These are phyloP conservation scores for Aspergillus oerlinghausenensis DNA, from an alignment of 2,329 filamentous ascomycete species.

Conservation along the genomic window DNA sequence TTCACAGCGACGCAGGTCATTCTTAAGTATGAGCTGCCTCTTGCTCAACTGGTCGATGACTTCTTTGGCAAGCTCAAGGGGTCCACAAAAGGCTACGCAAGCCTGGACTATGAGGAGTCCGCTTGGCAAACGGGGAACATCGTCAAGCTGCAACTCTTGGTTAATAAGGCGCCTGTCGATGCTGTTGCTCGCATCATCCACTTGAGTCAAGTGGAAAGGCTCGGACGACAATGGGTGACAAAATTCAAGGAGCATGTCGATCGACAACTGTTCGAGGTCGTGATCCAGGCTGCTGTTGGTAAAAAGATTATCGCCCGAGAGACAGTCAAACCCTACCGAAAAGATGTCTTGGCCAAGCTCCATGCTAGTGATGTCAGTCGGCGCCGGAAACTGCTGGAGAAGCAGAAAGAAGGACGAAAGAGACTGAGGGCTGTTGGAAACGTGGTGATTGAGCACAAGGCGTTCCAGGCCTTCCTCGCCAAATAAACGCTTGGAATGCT, in stretches of 20 bases:
- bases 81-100: constrained; percentile 89
- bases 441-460: constrained; percentile 92
- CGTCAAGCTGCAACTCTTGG: constrained; percentile 83
- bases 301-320: constrained; percentile 81
- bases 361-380: constrained; percentile 85
- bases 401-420: constrained; percentile 94
- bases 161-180: constrained; percentile 91
- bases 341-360: constrained; percentile 88
- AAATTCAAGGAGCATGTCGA: constrained; percentile 98
- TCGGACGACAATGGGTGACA: constrained; percentile 82
- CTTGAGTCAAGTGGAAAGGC: constrained; percentile 68
- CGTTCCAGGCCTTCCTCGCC: constrained; percentile 88
- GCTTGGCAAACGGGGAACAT: constrained; percentile 78
- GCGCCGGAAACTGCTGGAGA: constrained; percentile 82
- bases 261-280: constrained; percentile 92
- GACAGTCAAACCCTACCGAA: constrained; percentile 92
- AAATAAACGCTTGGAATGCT: constrained; percentile 49
- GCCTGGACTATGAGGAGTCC: constrained; percentile 92
- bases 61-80: constrained; percentile 97
- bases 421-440: constrained; percentile 73
- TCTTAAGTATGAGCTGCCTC: constrained; percentile 82
- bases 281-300: constrained; percentile 88
- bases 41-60: constrained; percentile 89
- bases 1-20: constrained; percentile 93
- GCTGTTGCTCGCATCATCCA: constrained; percentile 91